These are phyloP conservation scores for Penicillium sp. DNA, from an alignment of 2,329 filamentous ascomycete genomes.

Conservation along the genomic window DNA sequence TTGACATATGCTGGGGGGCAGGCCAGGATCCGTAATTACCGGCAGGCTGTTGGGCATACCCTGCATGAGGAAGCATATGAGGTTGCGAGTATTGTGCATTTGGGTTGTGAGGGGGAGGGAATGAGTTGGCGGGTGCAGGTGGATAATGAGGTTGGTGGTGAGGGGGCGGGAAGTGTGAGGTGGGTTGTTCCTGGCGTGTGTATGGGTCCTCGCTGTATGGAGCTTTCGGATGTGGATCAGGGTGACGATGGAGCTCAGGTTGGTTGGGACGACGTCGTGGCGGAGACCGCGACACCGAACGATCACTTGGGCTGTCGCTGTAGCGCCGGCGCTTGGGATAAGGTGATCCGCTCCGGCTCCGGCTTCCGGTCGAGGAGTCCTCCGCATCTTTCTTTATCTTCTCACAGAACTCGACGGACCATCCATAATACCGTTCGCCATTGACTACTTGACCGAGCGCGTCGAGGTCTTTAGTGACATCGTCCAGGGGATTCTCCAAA, in stretches of 20 bases:
- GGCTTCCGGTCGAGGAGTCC: conserved; percentile 45
- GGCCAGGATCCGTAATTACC: conserved; percentile 38
- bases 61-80: conserved; percentile 13
- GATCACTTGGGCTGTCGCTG: conserved; percentile 36
- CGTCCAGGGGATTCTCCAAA: conserved; percentile 49
- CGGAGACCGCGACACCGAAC: conserved; percentile 29
- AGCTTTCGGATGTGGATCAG: conserved; percentile 28
- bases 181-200: conserved; percentile 29
- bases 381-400: conserved; percentile 62
- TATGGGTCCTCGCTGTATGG: conserved; percentile 34
- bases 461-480: conserved; percentile 61
- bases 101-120: conserved; percentile 7
- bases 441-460: conserved; percentile 67
- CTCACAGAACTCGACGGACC: conserved; percentile 75
- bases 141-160: conserved; percentile 21
- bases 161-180: conserved; percentile 24
- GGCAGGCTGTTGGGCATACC: conserved; percentile 30
- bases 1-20: conserved; percentile 30
- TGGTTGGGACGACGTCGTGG: conserved; percentile 28
- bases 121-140: conserved; percentile 19
- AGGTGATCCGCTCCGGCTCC: conserved; percentile 48
- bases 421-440: conserved; percentile 80
- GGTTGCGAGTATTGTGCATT: conserved; percentile 11
- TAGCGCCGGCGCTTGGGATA: conserved; percentile 39
- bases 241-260: conserved; percentile 15